Conservation (phyloP, 495 filamentous ascomycete genomes). For the Penicillium coprophilum region DNA sequence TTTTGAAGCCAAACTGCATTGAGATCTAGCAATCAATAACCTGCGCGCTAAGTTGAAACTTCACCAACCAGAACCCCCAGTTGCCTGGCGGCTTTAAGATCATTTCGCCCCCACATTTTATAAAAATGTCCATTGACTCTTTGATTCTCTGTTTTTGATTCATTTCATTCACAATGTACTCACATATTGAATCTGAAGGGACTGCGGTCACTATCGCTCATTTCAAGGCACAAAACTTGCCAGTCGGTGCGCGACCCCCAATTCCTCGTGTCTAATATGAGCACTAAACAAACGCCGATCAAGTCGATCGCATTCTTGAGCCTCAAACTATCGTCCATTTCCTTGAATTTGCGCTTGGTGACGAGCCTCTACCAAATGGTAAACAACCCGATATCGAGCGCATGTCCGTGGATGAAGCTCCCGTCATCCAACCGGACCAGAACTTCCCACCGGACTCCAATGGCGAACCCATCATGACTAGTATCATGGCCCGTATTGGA, state of each 20-base stretch:
- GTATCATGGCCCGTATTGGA: slow-evolving; percentile 21
- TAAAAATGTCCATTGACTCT: background rate
- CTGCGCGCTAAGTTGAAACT: background rate
- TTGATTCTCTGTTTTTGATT: background rate
- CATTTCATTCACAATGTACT: slow-evolving; percentile 1
- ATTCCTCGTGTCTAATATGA: background rate
- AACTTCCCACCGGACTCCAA: slow-evolving; percentile 11
- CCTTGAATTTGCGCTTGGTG: slow-evolving; percentile 12
- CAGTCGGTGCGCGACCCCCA: slow-evolving; percentile 7
- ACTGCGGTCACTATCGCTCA: slow-evolving; percentile 5
- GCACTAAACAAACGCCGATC: background rate
- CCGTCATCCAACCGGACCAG: background rate
- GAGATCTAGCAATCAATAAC: background rate
- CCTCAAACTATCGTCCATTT: slow-evolving; percentile 22
- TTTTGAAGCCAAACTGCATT: background rate
- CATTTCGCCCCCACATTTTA: background rate
- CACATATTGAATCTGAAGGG: background rate
- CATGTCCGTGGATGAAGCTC: slow-evolving; percentile 8
- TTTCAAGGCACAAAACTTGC: slow-evolving; percentile 9
- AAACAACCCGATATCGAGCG: background rate
- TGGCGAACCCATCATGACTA: slow-evolving; percentile 5
- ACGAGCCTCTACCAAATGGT: slow-evolving; percentile 15
- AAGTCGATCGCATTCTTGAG: slow-evolving; percentile 27
- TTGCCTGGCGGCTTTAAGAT: background rate
- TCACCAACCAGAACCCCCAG: background rate